phyloP scores from a whole-genome alignment of 257 asterid species.

The Jacaranda copaia region DNA sequence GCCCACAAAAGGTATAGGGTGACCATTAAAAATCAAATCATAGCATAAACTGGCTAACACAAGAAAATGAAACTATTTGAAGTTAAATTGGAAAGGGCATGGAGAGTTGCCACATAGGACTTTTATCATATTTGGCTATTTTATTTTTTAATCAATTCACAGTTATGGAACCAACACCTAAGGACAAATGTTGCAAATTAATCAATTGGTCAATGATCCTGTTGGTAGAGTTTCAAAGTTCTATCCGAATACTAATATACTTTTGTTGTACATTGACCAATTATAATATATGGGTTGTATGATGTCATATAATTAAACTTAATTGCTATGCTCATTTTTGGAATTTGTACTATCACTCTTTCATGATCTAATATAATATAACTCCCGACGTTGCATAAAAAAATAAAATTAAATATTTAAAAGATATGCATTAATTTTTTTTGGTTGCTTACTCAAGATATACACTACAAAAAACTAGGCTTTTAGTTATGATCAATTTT shows the following conservation, averaged over 20 bases:
- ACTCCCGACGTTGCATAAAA: not conserved
- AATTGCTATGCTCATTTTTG: not conserved
- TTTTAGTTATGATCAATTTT: too few relatives aligned
- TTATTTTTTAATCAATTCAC: not conserved
- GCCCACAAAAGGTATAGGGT: not conserved
- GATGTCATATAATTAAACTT: not conserved
- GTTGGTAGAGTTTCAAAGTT: not conserved
- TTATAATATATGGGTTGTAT: not conserved
- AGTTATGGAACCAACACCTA: not conserved
- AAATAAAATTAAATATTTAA: not conserved
- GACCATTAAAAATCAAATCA: not conserved
- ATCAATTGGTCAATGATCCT: not conserved
- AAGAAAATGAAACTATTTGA: not conserved
- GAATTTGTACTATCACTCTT: not conserved
- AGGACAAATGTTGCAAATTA: not conserved
- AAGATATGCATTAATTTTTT: too few relatives aligned
- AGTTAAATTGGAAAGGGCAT: not conserved
- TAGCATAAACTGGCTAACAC: not conserved
- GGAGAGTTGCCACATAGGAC: slow-evolving; percentile 10
- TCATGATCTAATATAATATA: not conserved
- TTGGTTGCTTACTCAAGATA: too few relatives aligned
- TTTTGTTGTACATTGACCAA: slow-evolving; percentile 1
- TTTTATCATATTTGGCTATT: not conserved
- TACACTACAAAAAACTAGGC: too few relatives aligned
- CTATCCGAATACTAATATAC: not conserved